Evolutionary conservation across 129 eudicot genomes (phyloP).

Genomic region (Chrysanthemum lavandulifolium): DNA sequence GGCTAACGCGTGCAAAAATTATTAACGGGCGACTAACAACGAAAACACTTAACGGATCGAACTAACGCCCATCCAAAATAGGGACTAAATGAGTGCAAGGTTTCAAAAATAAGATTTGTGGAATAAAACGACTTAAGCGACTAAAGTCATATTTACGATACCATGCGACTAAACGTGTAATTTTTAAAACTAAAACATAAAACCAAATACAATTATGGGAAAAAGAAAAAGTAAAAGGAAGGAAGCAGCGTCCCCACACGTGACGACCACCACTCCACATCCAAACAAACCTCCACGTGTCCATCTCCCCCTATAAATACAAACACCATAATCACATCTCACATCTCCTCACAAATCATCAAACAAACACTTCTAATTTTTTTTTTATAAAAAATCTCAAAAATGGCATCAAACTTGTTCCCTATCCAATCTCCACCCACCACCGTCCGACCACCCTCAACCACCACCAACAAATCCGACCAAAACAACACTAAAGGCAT

Average conservation of each 20-base stretch:
- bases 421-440: constrained; percentile 38
- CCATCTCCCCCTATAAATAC: constrained; percentile 17
- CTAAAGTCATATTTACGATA: too few relatives aligned
- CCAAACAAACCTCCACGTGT: constrained; percentile 29
- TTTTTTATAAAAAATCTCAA: neutral
- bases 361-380: neutral
- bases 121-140: too few relatives aligned
- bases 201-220: too few relatives aligned
- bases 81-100: too few relatives aligned
- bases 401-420: constrained; percentile 40
- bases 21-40: too few relatives aligned
- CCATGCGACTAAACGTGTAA: too few relatives aligned
- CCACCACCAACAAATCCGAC: constrained; percentile 19
- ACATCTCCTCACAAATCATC: neutral
- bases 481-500: neutral
- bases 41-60: too few relatives aligned
- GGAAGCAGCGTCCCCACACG: constrained; percentile 26
- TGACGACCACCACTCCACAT: neutral
- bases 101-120: too few relatives aligned
- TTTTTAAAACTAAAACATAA: too few relatives aligned
- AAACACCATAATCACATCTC: neutral
- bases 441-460: constrained; percentile 26
- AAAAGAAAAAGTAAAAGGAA: too few relatives aligned
- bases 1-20: too few relatives aligned
- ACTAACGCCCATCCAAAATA: too few relatives aligned